Conservation (phyloP, 2,329 filamentous ascomycete species). For the Daldinia sp. region DNA sequence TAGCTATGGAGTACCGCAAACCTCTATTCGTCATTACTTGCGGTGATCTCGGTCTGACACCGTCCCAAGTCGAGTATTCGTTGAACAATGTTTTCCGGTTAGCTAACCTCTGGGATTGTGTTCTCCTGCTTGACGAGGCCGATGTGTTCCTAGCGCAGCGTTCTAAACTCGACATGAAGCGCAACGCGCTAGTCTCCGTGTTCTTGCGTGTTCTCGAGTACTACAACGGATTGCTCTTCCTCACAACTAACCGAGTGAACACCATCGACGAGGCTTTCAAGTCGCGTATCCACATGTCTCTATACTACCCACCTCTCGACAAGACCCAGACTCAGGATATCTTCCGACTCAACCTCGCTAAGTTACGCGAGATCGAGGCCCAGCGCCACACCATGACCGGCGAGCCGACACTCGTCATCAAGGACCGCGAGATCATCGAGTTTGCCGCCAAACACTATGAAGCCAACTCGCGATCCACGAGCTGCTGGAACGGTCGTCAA, state of each 20-base stretch:
- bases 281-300: slow-evolving; percentile 52
- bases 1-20: slow-evolving; percentile 52
- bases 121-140: slow-evolving; percentile 44
- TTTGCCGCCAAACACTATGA: slow-evolving; percentile 50
- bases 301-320: slow-evolving; percentile 50
- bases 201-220: slow-evolving; percentile 53
- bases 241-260: slow-evolving; percentile 56
- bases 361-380: slow-evolving; percentile 49
- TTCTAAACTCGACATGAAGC: slow-evolving; percentile 45
- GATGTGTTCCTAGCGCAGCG: slow-evolving; percentile 45
- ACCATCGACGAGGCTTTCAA: slow-evolving; percentile 55
- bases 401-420: slow-evolving; percentile 48
- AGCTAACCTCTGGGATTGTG: slow-evolving; percentile 48
- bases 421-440: slow-evolving; percentile 48
- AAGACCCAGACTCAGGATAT: slow-evolving; percentile 52
- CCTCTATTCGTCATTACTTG: slow-evolving; percentile 60
- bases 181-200: slow-evolving; percentile 49
- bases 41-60: slow-evolving; percentile 56
- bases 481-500: slow-evolving; percentile 49
- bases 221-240: slow-evolving; percentile 52
- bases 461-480: slow-evolving; percentile 40
- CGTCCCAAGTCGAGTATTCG: slow-evolving; percentile 51
- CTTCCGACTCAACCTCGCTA: slow-evolving; percentile 52
- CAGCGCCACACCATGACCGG: slow-evolving; percentile 50
- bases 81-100: slow-evolving; percentile 55